Evolutionary conservation across 2,329 filamentous ascomycete genomes (phyloP).

Genomic region (Xylariaceae sp.): DNA sequence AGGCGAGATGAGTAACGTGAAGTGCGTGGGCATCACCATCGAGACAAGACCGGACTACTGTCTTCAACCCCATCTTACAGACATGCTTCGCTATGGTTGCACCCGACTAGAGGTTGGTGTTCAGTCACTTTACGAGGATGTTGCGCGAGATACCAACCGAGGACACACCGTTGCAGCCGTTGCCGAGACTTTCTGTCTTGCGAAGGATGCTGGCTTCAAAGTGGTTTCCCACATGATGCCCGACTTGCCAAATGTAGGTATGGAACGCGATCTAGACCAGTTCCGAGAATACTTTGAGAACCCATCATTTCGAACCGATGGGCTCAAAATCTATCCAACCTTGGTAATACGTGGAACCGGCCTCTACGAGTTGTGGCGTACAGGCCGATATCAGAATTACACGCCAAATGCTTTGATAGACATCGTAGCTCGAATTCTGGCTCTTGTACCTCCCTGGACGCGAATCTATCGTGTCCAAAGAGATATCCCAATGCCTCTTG

Average conservation of each 20-base stretch:
- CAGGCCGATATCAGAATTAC: slow-evolving; percentile 96
- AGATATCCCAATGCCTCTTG: slow-evolving; percentile 98
- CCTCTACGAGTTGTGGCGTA: slow-evolving; percentile 95
- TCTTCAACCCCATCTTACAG: slow-evolving; percentile 86
- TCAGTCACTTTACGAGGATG: slow-evolving; percentile 95
- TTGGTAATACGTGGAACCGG: slow-evolving; percentile 95
- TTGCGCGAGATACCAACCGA: slow-evolving; percentile 95
- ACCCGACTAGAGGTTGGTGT: slow-evolving; percentile 93
- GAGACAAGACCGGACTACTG: slow-evolving; percentile 97
- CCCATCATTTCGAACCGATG: slow-evolving; percentile 91
- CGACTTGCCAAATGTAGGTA: slow-evolving; percentile 93
- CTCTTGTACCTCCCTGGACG: slow-evolving; percentile 94
- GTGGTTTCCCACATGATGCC: slow-evolving; percentile 99
- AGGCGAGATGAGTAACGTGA: slow-evolving; percentile 93
- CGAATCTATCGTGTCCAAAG: slow-evolving; percentile 97
- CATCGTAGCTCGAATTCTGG: slow-evolving; percentile 91
- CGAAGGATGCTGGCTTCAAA: slow-evolving; percentile 98
- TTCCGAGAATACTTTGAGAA: slow-evolving; percentile 98
- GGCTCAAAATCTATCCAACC: slow-evolving; percentile 96
- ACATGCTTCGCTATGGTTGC: slow-evolving; percentile 97
- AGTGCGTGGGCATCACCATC: slow-evolving; percentile 98
- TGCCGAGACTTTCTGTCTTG: slow-evolving; percentile 92
- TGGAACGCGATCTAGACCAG: slow-evolving; percentile 95
- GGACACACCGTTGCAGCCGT: slow-evolving; percentile 95
- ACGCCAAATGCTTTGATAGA: slow-evolving; percentile 96